These are phyloP conservation scores for Coniochaeta sp. DNA, from an alignment of 2,329 filamentous ascomycete genomes.

Conservation along the genomic window DNA sequence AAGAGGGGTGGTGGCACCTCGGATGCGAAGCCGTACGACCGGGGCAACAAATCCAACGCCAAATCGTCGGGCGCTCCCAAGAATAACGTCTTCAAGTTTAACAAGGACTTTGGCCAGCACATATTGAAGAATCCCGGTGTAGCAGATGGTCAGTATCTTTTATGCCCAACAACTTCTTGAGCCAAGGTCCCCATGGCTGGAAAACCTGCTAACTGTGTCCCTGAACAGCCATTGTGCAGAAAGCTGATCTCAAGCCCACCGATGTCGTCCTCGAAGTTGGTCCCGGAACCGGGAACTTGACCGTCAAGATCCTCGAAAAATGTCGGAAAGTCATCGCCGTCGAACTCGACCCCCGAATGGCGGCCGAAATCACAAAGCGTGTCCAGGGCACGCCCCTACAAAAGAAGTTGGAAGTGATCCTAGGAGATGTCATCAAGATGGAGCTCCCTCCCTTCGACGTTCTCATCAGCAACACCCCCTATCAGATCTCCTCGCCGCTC, in stretches of 20 bases:
- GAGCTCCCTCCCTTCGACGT: conserved; percentile 54
- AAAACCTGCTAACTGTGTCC: conserved; percentile 8
- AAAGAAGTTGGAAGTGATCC: conserved; percentile 76
- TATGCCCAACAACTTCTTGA: neutral
- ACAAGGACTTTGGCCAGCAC: conserved; percentile 79
- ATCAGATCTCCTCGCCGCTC: conserved; percentile 81
- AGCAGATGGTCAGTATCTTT: conserved; percentile 11
- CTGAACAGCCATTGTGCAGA: conserved; percentile 54
- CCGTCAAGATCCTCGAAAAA: conserved; percentile 79
- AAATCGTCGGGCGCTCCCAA: conserved; percentile 26
- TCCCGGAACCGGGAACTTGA: conserved; percentile 83
- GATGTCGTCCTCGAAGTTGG: conserved; percentile 89
- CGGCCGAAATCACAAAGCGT: conserved; percentile 85
- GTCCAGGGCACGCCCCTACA: conserved; percentile 84
- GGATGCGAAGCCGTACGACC: conserved; percentile 25
- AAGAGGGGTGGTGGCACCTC: conserved; percentile 25
- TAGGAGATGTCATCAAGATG: conserved; percentile 92
- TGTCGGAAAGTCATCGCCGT: conserved; percentile 77
- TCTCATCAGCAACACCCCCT: conserved; percentile 73
- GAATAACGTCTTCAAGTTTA: conserved; percentile 97
- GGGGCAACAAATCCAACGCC: conserved; percentile 16
- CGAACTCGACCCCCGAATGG: conserved; percentile 94
- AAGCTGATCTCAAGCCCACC: conserved; percentile 83
- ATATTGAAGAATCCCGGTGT: conserved; percentile 61
- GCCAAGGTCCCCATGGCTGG: conserved; percentile 7